Percentiles rank a stretch among this genome's conserved stretches.
Conservation (phyloP, 2,329 filamentous ascomycete species). For the Epichloe uncinata region DNA sequence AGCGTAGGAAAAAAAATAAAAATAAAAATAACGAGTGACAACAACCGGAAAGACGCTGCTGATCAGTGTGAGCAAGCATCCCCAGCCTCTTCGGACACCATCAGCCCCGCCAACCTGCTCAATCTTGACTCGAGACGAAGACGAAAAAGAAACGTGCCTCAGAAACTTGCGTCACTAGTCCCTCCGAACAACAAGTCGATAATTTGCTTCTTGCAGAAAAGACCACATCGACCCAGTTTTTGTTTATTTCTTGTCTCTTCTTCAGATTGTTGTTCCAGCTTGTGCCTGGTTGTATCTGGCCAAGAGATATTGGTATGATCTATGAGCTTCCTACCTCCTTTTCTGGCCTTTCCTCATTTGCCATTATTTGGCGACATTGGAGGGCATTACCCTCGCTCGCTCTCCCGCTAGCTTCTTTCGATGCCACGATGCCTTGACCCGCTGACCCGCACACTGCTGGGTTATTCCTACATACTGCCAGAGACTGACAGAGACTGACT, state of each 20-base stretch:
- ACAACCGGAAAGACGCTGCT: not conserved
- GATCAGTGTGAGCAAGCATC: not conserved
- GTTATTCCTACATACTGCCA: not conserved
- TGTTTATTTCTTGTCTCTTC: not conserved
- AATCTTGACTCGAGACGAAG: slow-evolving; percentile 1
- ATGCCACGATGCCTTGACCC: not conserved
- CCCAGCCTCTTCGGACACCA: not conserved
- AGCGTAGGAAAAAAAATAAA: no score
- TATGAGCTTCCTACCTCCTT: not conserved
- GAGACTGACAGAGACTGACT: slow-evolving; percentile 1
- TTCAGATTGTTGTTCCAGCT: not conserved
- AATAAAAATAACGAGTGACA: not conserved
- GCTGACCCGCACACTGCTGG: not conserved
- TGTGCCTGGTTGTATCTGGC: not conserved
- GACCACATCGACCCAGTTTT: not conserved
- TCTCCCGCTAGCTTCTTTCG: not conserved
- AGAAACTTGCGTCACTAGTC: not conserved
- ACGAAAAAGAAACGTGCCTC: slow-evolving; percentile 1
- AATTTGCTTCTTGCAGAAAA: not conserved
- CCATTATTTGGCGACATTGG: not conserved
- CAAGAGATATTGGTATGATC: not conserved
- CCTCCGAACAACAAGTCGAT: not conserved
- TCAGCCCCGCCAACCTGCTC: not conserved
- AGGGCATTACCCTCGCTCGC: not conserved
- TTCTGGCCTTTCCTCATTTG: not conserved